Evolutionary conservation across 75 land plant genomes (phyloP).

Genomic region (Pinus albicaulis): DNA sequence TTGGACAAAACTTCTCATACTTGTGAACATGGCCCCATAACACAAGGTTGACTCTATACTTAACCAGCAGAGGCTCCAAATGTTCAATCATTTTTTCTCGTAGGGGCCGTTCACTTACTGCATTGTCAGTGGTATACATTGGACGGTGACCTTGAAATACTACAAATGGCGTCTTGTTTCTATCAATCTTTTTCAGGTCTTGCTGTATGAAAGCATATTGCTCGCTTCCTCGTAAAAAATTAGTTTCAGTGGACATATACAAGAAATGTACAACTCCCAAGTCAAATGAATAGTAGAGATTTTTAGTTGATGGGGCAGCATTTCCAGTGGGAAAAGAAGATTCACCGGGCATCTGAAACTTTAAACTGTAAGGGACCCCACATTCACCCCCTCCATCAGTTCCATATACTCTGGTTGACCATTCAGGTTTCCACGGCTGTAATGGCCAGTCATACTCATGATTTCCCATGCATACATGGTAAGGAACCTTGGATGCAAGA

Average conservation of each 20-base stretch:
- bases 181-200: conserved; percentile 69
- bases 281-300: conserved; percentile 83
- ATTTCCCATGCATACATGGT: conserved; percentile 68
- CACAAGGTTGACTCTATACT: conserved; percentile 21
- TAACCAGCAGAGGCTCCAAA: conserved; percentile 55
- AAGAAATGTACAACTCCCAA: conserved; percentile 80
- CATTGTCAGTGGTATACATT: conserved; percentile 88
- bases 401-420: conserved; percentile 24
- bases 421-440: conserved; percentile 37
- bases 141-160: conserved; percentile 93
- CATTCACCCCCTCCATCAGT: conserved; percentile 47
- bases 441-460: conserved; percentile 42
- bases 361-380: conserved; percentile 76
- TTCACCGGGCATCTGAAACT: conserved; percentile 89
- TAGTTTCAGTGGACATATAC: conserved; percentile 88
- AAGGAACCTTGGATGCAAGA: conserved; percentile 71
- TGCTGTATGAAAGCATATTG: conserved; percentile 66
- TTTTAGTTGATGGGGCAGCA: conserved; percentile 53
- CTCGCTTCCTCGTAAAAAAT: conserved; percentile 77
- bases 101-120: conserved; percentile 39
- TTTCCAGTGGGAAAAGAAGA: conserved; percentile 65
- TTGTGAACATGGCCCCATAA: conserved; percentile 45
- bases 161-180: conserved; percentile 75
- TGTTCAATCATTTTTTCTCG: conserved; percentile 48
- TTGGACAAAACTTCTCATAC: conserved; percentile 34